phyloP scores from a whole-genome alignment of 2,329 filamentous ascomycete species.

The Penicillium glabrum region DNA sequence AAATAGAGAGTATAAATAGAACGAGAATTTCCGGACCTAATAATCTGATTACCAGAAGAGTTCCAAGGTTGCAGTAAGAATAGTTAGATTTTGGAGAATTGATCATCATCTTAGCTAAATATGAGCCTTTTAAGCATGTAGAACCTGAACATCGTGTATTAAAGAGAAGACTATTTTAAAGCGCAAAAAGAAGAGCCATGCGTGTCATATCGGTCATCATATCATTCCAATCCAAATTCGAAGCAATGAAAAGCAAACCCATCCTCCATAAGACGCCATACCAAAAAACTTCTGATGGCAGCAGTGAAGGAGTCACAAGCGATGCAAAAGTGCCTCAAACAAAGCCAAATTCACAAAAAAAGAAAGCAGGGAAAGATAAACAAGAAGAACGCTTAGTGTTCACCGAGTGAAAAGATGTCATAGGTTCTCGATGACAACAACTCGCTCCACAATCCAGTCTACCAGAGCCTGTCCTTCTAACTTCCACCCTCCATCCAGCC shows the following conservation, averaged over 20 bases:
- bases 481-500: constrained; percentile 42
- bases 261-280: not conserved
- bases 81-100: no score
- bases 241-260: not conserved
- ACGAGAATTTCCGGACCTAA: no score
- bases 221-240: constrained; percentile 9
- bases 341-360: not conserved
- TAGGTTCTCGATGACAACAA: constrained; percentile 38
- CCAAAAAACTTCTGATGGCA: not conserved
- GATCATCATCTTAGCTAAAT: no score
- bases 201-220: constrained; percentile 22
- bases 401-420: constrained; percentile 8
- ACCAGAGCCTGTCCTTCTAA: constrained; percentile 41
- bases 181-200: constrained; percentile 1
- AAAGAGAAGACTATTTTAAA: constrained; percentile 5
- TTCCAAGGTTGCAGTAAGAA: no score
- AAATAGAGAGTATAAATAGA: no score
- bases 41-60: no score
- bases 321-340: not conserved
- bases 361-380: not conserved
- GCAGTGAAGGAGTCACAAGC: not conserved
- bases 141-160: not conserved
- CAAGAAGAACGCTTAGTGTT: not conserved
- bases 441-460: constrained; percentile 41
- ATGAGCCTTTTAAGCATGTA: no score